A percentile compares a stretch with the other conserved stretches of the same genome.
Conservation (phyloP, 805 yeast species). For the Candida tallmaniae region DNA sequence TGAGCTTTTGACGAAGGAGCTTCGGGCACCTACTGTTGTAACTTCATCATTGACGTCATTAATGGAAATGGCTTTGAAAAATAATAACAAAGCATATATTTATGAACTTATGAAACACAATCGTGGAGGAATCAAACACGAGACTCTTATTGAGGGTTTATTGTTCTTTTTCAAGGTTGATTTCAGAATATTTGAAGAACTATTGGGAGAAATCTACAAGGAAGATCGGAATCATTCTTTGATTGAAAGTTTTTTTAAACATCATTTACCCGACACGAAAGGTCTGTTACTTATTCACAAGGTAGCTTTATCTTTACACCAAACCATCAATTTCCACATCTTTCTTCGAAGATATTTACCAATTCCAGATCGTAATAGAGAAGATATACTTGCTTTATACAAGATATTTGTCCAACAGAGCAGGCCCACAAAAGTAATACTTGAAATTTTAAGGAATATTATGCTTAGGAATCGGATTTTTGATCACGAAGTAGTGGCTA, state of each 20-base stretch:
- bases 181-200: no score
- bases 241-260: slow-evolving; percentile 4
- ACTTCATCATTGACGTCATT: not conserved
- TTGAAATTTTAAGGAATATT: slow-evolving; percentile 10
- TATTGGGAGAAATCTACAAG: no score
- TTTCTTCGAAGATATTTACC: slow-evolving; percentile 3
- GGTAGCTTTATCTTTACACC: slow-evolving; percentile 1
- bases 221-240: no score
- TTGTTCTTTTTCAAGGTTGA: not conserved
- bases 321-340: not conserved
- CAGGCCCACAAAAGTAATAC: slow-evolving; percentile 1
- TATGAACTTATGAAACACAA: not conserved
- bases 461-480: slow-evolving; percentile 9
- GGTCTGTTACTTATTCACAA: slow-evolving; percentile 4
- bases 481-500: slow-evolving; percentile 6
- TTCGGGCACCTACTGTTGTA: not conserved
- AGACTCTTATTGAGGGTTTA: not conserved
- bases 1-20: not conserved
- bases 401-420: slow-evolving; percentile 1
- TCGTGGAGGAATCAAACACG: not conserved
- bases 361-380: not conserved
- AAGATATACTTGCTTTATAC: slow-evolving; percentile 4
- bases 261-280: not conserved
- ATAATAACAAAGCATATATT: not conserved
- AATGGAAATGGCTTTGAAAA: not conserved